phyloP scores from a whole-genome alignment of 768 basidiomycete genomes.

The Macrocybe gigantea region DNA sequence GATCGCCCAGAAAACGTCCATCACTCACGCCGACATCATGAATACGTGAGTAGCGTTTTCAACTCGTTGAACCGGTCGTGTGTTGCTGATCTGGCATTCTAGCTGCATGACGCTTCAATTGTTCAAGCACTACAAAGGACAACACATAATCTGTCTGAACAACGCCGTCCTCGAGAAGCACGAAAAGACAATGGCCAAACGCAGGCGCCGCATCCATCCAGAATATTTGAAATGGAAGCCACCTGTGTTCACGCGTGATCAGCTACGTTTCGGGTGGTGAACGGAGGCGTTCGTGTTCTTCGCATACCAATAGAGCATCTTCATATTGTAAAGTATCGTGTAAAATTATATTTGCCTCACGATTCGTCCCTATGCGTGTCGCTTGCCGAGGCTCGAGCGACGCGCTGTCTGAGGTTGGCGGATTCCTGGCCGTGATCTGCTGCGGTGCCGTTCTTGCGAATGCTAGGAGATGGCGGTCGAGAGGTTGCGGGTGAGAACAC shows the following conservation, averaged over 20 bases:
- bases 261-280: constrained; percentile 72
- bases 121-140: constrained; percentile 94
- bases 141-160: constrained; percentile 88
- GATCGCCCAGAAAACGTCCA: constrained; percentile 91
- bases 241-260: constrained; percentile 86
- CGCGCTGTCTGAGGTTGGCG: constrained; percentile 10
- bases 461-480: constrained; percentile 57
- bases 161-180: constrained; percentile 89
- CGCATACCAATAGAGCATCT: not conserved
- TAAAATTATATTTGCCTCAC: constrained; percentile 8
- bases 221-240: constrained; percentile 90
- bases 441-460: constrained; percentile 31
- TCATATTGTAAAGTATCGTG: constrained; percentile 8
- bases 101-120: constrained; percentile 93
- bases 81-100: constrained; percentile 2
- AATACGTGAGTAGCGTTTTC: constrained; percentile 74
- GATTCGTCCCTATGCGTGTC: constrained; percentile 7
- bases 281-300: not conserved
- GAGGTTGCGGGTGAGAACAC: constrained; percentile 71
- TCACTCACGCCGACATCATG: constrained; percentile 95
- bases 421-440: constrained; percentile 13
- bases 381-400: too few relatives aligned
- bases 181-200: constrained; percentile 77
- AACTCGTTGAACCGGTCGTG: constrained; percentile 5
- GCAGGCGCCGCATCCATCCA: constrained; percentile 71